These are phyloP conservation scores for Pinus taeda DNA, from an alignment of 75 land plant genomes.

Conservation along the genomic window DNA sequence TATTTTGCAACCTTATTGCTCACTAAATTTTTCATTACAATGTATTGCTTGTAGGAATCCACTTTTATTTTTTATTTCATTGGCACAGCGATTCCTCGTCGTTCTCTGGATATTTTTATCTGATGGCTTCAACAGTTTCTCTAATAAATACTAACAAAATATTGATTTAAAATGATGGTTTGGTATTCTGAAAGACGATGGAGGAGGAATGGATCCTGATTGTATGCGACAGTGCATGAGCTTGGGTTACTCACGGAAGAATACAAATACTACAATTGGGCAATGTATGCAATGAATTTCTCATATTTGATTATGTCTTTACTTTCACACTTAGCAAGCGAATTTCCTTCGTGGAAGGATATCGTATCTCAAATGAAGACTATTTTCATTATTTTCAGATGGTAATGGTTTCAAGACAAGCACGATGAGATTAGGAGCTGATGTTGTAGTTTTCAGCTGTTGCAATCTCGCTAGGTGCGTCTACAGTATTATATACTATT, in stretches of 20 bases:
- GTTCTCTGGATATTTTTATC: background rate
- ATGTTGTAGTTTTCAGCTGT: constrained; percentile 69
- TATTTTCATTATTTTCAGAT: constrained; percentile 29
- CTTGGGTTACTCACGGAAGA: constrained; percentile 87
- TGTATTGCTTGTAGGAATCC: background rate
- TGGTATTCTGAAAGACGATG: constrained; percentile 62
- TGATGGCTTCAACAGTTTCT: background rate
- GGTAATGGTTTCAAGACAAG: constrained; percentile 95
- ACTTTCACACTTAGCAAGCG: background rate
- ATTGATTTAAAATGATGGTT: background rate
- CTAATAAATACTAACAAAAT: background rate
- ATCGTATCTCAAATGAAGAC: background rate
- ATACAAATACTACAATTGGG: constrained; percentile 64
- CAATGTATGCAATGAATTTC: constrained; percentile 48
- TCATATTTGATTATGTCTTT: background rate
- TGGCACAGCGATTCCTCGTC: background rate
- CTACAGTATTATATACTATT: background rate
- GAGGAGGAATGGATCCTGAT: constrained; percentile 94
- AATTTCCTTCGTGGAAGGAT: background rate
- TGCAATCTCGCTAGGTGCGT: constrained; percentile 23
- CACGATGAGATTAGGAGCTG: constrained; percentile 90
- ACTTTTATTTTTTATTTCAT: background rate
- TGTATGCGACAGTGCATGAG: constrained; percentile 81
- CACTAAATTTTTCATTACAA: background rate
- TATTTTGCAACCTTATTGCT: constrained; percentile 16